Percentiles rank a stretch among this genome's conserved stretches.
Conservation (phyloP, 2,329 filamentous ascomycete genomes). For the Fusarium incarnatum region DNA sequence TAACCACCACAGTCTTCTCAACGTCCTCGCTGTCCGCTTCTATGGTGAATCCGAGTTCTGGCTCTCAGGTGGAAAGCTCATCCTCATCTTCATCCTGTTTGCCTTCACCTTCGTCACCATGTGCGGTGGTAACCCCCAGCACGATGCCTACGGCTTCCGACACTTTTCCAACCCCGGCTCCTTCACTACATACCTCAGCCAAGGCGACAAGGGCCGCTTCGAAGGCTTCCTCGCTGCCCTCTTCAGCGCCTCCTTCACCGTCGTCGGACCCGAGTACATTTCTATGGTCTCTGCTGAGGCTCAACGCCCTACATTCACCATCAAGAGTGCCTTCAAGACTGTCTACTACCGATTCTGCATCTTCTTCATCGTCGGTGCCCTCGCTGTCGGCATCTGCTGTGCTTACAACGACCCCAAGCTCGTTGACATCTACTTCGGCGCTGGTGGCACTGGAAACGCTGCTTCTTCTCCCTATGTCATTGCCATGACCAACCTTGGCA, state of each 20-base stretch:
- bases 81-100: conserved; percentile 58
- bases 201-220: conserved; percentile 71
- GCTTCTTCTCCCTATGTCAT: conserved; percentile 58
- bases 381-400: conserved; percentile 69
- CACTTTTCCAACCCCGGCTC: conserved; percentile 73
- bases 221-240: conserved; percentile 74
- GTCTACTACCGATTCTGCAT: conserved; percentile 64
- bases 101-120: conserved; percentile 71
- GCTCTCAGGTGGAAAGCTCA: conserved; percentile 59
- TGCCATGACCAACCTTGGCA: conserved; percentile 63
- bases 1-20: conserved; percentile 47
- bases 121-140: conserved; percentile 68
- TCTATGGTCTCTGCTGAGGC: conserved; percentile 73
- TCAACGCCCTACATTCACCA: conserved; percentile 66
- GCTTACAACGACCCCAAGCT: conserved; percentile 69
- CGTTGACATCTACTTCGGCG: conserved; percentile 59
- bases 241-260: conserved; percentile 68
- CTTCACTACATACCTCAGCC: conserved; percentile 64
- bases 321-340: conserved; percentile 63
- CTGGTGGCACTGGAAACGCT: conserved; percentile 55
- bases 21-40: conserved; percentile 55
- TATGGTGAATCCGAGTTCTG: conserved; percentile 62
- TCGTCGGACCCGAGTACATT: conserved; percentile 73
- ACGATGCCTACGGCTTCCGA: conserved; percentile 69
- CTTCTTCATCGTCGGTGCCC: conserved; percentile 51